Base-by-base conservation (phyloP, 176 grass and related monocot species). In the Oryza rufipogon region DNA sequence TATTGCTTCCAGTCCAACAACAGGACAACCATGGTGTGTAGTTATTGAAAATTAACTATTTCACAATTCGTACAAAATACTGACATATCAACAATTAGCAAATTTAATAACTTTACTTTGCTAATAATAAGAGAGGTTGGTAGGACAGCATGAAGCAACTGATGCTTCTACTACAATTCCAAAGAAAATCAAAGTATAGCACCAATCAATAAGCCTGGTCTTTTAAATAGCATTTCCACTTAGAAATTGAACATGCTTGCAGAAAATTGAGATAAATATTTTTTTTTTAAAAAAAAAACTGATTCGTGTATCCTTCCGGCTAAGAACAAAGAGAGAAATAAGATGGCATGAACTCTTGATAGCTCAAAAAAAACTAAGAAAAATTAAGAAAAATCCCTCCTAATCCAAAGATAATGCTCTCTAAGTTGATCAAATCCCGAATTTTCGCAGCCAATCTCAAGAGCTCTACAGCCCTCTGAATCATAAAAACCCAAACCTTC, bases 21-120 rank as follows among this genome's bases (percentile, higher is more conserved):
- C 70, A 87, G 32, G 89, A 87, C 80, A 90, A 90, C 23, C 11
- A 52, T 1, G 23, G 64, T 20, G 54, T 25, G 71, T 54, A 23
- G 32, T 45, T 76, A 82, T 6, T 6, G 30, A 16, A 6, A 2
- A 52, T 52, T 52, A 3, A 42, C 22, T 42, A 28, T 76, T 76
- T 86, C 71, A 81, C 12, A 86, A 89, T 46, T 77, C 12, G 45
- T 9, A 2, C 47, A 13, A 30, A 6, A 30, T 71, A 81, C 7
- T 34, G 77, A 9, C 22, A 34, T 4, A 42, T 13, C 1, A 58
- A 7, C 54, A 20, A 58, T 13, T 5, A 58, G 19, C 54, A 20
- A 58, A 19, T 58, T 9, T 58, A 58, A 58, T 58, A 58, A n/a
- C 6, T 58, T 58, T 58, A 17, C 0, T 3, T 58, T 58, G 54